A percentile compares a stretch with the other conserved stretches of the same genome.
phyloP scores from a whole-genome alignment of 2,329 filamentous ascomycete genomes.

The Helminthosporium solani region DNA sequence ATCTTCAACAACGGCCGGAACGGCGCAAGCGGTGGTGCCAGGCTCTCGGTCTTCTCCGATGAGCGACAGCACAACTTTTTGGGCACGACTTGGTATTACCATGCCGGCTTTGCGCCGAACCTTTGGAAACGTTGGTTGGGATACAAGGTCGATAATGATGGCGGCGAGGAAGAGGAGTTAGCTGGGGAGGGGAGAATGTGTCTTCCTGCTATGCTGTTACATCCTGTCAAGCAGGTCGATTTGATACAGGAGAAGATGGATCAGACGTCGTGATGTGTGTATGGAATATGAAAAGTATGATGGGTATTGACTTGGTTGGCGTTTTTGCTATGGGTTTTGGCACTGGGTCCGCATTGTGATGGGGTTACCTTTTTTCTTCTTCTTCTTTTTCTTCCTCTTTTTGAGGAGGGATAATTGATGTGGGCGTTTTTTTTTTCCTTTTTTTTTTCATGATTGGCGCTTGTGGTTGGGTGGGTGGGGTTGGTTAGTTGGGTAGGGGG shows the following conservation, averaged over 20 bases:
- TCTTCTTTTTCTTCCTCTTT: no score
- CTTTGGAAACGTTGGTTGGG: constrained; percentile 60
- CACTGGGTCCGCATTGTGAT: no score
- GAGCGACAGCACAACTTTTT: constrained; percentile 56
- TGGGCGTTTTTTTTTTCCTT: neutral
- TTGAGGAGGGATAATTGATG: no score
- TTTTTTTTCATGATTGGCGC: no score
- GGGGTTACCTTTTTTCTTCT: no score
- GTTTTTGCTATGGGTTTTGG: no score
- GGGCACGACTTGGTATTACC: constrained; percentile 56
- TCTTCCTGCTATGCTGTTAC: constrained; percentile 49
- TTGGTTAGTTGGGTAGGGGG: no score
- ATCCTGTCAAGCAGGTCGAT: constrained; percentile 54
- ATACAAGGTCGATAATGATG: constrained; percentile 54
- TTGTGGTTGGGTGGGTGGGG: no score
- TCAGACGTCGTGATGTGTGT: no score
- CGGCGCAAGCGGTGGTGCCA: constrained; percentile 51
- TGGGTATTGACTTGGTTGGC: no score
- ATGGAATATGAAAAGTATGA: no score
- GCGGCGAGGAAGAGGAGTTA: constrained; percentile 47
- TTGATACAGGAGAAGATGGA: constrained; percentile 46
- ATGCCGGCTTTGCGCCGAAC: constrained; percentile 55
- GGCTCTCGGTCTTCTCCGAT: constrained; percentile 52
- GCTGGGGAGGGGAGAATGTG: constrained; percentile 52
- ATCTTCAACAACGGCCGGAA: constrained; percentile 59